Evolutionary conservation across 805 yeast genomes (phyloP), one percentile per base, ranked within the genome.

Genomic region (Torulaspora gathmanii): DNA sequence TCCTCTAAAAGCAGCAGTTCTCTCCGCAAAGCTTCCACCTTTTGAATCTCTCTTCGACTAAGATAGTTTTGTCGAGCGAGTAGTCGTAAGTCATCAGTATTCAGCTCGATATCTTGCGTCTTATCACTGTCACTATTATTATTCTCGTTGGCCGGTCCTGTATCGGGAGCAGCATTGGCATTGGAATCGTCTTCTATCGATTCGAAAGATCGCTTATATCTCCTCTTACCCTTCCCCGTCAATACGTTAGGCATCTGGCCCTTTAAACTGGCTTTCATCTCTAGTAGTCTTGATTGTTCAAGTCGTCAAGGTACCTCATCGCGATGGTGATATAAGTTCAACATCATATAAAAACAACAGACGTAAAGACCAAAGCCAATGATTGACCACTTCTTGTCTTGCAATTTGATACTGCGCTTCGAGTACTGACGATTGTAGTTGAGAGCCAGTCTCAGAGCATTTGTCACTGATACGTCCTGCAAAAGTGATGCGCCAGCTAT

Each of bases 1-100:
- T 66, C 64, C 54, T 79, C 82, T 28, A 74, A 65, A 8, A 70
- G 74, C 3, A 58, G 60, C 11, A 82, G 65, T 40, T 80, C 86
- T 33, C 64, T 64, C 36, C 70, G 68, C 12, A 80, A 45, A 12
- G 74, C 55, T 10, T 65, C 53, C 13, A 73, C 56, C 52, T 75
- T 71, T 50, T 73, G 71, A 44, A 70, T 68, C 46, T 79, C 82
- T 42, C 83, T 65, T 35, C 70, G 68, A 3, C 69, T 58, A 22
- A 78, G 63, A 47, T 77, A 78, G 10, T 64, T 59, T 45, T 74
- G 78, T 36, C 83, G 65, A 0, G 82, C 79, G 3, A 70, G 52
- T n/a, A 61, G 51, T 23, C 83, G 61, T 20, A 78, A 60, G 20
- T 70, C 68, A 3, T 58, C 58, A 39, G 68, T 58, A 38, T 56